Evolutionary conservation across 2,329 filamentous ascomycete genomes (phyloP), one percentile per base, ranked within the genome.

Genomic region (Periconia macrospinosa): DNA sequence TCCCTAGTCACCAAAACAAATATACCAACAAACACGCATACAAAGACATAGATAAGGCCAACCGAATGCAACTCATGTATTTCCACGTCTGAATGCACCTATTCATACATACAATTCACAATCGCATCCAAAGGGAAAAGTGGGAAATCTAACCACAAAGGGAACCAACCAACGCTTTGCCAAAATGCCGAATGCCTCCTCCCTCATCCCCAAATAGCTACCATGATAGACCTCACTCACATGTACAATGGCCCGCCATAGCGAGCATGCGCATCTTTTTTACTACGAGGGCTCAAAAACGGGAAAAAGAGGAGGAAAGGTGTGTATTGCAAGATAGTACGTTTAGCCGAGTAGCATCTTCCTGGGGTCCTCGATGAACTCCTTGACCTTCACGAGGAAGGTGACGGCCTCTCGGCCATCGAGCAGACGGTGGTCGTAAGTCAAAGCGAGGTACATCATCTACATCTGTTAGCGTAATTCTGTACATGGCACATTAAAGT

Each of bases 381-480:
- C 91, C 86, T 97, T 97, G 69, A 99, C 76, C 85, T 96, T 96
- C 57, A 97, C 89, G 64, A 97, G 81, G 83, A 97, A 97, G 58
- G 93, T 94, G 41, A 96, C 92, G 45, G 93, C 94, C 79, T 97
- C 93, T 72, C 93, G 86, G 47, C 94, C 94, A 75, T 97, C 94
- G 20, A 99, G 82, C 47, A 99, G 85, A 72, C 94, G 90, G 79
- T 99, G 94, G 75, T 99, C 94, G 72, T 99, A 99, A 14, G 94
- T 99, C 55, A 99, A 83, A 41, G 94, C 94, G 60, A 99, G 85
- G 76, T 96, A 97, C 94, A 99, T 99, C 92, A 99, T 97, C 78
- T 84, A 57, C 27, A 10, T 2, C 6, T 30, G 44, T 68, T 56
- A 68, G 56, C 41, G 47, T 27, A 1, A 30, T 14, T 10, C 8